Percentiles rank a stretch among this genome's conserved stretches.
phyloP scores from a whole-genome alignment of 345 rosid species.

The Murraya koenigii region DNA sequence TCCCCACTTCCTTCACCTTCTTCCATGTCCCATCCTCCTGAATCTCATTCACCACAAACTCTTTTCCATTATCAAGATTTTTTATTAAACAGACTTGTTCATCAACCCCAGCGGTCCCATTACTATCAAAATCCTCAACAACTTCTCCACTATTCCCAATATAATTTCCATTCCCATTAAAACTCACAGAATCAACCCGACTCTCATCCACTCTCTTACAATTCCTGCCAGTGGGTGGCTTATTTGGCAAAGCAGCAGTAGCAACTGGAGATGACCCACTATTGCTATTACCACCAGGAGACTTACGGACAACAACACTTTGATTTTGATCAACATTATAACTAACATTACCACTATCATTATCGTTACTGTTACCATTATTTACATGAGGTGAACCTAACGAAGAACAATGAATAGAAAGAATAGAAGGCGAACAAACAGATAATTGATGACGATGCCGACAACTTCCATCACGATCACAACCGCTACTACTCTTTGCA shows the following conservation, averaged over 20 bases:
- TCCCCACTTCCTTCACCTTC: conserved; percentile 82
- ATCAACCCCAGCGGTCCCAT: conserved; percentile 22
- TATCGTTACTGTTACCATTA: conserved; percentile 26
- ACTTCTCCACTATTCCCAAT: conserved; percentile 30
- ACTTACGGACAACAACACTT: conserved; percentile 17
- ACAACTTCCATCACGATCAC: conserved; percentile 20
- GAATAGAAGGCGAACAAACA: conserved; percentile 34
- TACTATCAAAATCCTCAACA: conserved; percentile 28
- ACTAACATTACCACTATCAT: conserved; percentile 12
- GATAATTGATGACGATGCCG: conserved; percentile 38
- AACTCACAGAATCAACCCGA: conserved; percentile 17
- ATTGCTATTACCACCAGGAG: conserved; percentile 22
- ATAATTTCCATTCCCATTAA: conserved; percentile 32
- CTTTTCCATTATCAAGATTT: conserved; percentile 86
- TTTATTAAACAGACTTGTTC: conserved; percentile 61
- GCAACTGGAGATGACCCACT: conserved; percentile 19
- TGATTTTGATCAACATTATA: conserved; percentile 10
- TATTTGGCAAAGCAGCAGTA: conserved; percentile 28
- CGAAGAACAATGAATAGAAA: conserved; percentile 29
- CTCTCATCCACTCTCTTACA: conserved; percentile 28
- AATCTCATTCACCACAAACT: conserved; percentile 85
- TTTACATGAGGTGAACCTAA: conserved; percentile 26
- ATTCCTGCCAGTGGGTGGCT: conserved; percentile 31
- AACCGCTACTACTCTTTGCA: conserved; percentile 19
- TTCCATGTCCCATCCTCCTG: conserved; percentile 79